Conservation (phyloP, 148 eudicot genomes). For the Amaranthus palmeri region DNA sequence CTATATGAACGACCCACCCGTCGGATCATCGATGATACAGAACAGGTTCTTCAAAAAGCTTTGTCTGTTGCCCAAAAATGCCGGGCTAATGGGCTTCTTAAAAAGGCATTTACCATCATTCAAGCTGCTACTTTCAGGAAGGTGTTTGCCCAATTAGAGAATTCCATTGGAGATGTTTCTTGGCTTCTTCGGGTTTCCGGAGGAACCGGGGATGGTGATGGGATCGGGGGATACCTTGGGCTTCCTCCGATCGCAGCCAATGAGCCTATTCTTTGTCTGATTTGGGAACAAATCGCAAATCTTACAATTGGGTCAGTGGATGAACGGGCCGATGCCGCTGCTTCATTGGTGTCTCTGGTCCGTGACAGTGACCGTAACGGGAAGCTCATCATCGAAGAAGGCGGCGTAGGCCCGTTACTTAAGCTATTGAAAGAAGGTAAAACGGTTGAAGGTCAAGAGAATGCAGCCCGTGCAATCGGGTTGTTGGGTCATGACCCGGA, state of each 20-base stretch:
- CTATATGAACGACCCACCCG: conserved; percentile 89
- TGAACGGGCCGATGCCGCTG: conserved; percentile 74
- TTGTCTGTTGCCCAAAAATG: conserved; percentile 59
- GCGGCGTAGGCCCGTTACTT: conserved; percentile 73
- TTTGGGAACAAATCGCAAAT: conserved; percentile 90
- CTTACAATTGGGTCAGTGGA: conserved; percentile 56
- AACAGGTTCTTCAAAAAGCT: conserved; percentile 68
- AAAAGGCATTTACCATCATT: conserved; percentile 77
- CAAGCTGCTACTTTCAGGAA: conserved; percentile 78
- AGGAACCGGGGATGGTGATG: conserved; percentile 39
- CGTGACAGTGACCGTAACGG: conserved; percentile 76
- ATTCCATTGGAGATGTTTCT: conserved; percentile 69
- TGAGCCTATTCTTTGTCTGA: conserved; percentile 78
- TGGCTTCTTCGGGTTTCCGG: conserved; percentile 90
- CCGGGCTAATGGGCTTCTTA: conserved; percentile 64
- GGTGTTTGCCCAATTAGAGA: conserved; percentile 53
- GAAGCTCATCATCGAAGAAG: conserved; percentile 83
- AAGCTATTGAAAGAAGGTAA: conserved; percentile 73
- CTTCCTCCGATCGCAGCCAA: conserved; percentile 93
- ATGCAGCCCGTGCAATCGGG: conserved; percentile 77
- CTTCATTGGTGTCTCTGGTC: conserved; percentile 70
- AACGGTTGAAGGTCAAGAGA: conserved; percentile 74
- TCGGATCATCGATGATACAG: conserved; percentile 76
- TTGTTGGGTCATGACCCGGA: conserved; percentile 65
- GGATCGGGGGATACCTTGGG: conserved; percentile 48